phyloP scores from a whole-genome alignment of 768 basidiomycete species.

The Strobilomyces echinocephalus region DNA sequence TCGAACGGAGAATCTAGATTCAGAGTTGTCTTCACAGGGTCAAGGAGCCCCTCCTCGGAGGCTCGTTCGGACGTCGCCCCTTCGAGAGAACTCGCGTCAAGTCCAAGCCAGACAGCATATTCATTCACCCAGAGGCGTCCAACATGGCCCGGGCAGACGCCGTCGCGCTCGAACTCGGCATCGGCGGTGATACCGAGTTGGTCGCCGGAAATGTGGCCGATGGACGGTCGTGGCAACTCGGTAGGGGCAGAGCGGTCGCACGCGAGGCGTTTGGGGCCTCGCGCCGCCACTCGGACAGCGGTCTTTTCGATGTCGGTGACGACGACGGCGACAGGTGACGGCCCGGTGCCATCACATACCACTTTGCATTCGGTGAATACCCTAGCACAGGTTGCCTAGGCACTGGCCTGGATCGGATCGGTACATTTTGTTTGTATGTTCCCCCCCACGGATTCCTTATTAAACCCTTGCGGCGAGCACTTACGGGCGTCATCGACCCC shows the following conservation, averaged over 20 bases:
- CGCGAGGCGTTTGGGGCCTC: constrained; percentile 37
- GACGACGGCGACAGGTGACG: constrained; percentile 11
- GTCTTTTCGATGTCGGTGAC: constrained; percentile 9
- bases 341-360: constrained; percentile 1
- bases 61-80: constrained; percentile 3
- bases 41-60: constrained; percentile 23
- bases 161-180: constrained; percentile 50
- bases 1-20: neutral
- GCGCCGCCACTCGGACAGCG: constrained; percentile 7
- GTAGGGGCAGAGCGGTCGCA: constrained; percentile 48
- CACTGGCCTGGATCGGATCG: neutral
- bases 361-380: neutral
- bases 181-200: constrained; percentile 45
- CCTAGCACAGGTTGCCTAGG: neutral
- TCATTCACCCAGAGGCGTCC: constrained; percentile 59
- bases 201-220: constrained; percentile 37
- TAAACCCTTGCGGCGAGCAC: too few relatives aligned
- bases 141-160: constrained; percentile 66
- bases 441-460: too few relatives aligned
- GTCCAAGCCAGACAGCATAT: constrained; percentile 54
- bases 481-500: too few relatives aligned
- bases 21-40: constrained; percentile 8
- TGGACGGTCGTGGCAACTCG: constrained; percentile 46
- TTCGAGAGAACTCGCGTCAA: constrained; percentile 38
- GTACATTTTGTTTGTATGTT: neutral